These are phyloP conservation scores for Styphnolobium japonicum DNA, from an alignment of 306 rosid genomes.

Conservation along the genomic window DNA sequence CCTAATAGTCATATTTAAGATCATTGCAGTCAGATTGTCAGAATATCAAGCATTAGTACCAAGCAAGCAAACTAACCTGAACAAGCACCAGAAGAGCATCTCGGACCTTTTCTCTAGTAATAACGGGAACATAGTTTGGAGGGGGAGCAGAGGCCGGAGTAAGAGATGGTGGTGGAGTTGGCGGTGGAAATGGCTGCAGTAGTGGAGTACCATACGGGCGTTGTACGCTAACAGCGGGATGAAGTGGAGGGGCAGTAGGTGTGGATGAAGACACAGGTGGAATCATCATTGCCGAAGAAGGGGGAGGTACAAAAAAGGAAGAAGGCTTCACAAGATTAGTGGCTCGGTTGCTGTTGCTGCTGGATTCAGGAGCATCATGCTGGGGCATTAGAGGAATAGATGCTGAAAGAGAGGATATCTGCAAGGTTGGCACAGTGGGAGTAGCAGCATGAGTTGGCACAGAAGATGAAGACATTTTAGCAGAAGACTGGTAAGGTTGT, in stretches of 20 bases:
- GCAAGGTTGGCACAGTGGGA: constrained; percentile 42
- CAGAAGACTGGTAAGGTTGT: constrained; percentile 46
- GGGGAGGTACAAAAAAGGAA: constrained; percentile 43
- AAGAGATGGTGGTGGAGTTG: constrained; percentile 56
- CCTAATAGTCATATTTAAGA: neutral
- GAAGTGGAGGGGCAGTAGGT: constrained; percentile 51
- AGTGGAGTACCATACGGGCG: constrained; percentile 57
- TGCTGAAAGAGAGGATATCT: constrained; percentile 39
- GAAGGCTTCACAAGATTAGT: constrained; percentile 58
- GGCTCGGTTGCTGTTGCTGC: constrained; percentile 31
- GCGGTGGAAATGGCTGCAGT: constrained; percentile 59
- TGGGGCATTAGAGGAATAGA: constrained; percentile 38
- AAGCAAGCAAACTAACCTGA: constrained; percentile 50
- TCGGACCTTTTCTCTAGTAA: constrained; percentile 54
- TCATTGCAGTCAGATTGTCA: neutral
- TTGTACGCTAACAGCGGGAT: constrained; percentile 38
- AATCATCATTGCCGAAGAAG: constrained; percentile 35
- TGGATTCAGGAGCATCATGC: constrained; percentile 40
- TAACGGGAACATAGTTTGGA: constrained; percentile 42
- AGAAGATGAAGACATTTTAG: constrained; percentile 32
- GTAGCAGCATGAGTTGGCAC: constrained; percentile 38
- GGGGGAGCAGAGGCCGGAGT: too few relatives aligned
- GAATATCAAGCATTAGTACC: constrained; percentile 3
- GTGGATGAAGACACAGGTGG: constrained; percentile 37
- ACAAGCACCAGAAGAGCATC: constrained; percentile 56